Percentiles rank a stretch among this genome's conserved stretches.
Evolutionary conservation across 2,329 filamentous ascomycete genomes (phyloP).

Genomic region (Aspergillus jensenii): DNA sequence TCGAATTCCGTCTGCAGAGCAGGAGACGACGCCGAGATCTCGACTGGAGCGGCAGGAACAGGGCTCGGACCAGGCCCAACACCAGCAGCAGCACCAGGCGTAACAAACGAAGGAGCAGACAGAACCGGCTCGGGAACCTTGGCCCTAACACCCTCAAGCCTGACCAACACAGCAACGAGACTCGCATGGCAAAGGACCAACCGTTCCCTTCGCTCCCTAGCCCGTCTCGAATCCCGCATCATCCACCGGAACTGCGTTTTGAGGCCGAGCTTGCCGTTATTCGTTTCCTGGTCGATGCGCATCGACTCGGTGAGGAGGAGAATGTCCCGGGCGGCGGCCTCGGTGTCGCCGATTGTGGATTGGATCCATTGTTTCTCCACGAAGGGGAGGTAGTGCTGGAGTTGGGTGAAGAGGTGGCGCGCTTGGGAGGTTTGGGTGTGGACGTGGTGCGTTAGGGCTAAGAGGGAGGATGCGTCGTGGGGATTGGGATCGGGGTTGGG

Average conservation of each 20-base stretch:
- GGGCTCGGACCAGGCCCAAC: no score
- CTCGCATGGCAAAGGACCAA: constrained; percentile 20
- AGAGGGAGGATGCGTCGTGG: background rate
- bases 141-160: constrained; percentile 12
- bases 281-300: constrained; percentile 20
- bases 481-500: background rate
- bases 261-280: constrained; percentile 15
- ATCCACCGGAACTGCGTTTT: constrained; percentile 22
- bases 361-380: constrained; percentile 25
- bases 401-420: constrained; percentile 15
- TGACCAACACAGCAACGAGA: constrained; percentile 18
- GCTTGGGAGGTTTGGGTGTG: constrained; percentile 19
- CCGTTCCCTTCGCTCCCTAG: constrained; percentile 14
- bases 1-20: no score
- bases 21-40: no score
- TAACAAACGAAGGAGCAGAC: background rate
- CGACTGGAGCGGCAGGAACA: no score
- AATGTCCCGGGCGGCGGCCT: constrained; percentile 35
- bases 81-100: no score
- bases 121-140: background rate
- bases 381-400: constrained; percentile 5
- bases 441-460: constrained; percentile 16
- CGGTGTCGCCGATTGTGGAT: constrained; percentile 29
- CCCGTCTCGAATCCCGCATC: constrained; percentile 15
- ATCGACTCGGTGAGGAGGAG: constrained; percentile 19